Evolutionary conservation across 2,329 filamentous ascomycete genomes (phyloP).

Genomic region (Trichoderma asperellum): DNA sequence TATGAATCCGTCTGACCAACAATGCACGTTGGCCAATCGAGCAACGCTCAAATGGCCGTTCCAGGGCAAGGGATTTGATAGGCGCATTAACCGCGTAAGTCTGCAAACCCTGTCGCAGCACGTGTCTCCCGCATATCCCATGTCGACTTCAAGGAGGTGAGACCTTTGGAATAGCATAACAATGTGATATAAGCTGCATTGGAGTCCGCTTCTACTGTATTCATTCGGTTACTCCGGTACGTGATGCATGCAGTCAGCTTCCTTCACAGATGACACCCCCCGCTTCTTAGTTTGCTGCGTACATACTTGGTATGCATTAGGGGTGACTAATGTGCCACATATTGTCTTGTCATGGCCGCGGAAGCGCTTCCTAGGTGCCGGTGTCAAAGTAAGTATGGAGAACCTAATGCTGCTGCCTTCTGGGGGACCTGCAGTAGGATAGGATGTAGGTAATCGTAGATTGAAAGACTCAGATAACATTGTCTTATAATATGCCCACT

Average conservation of each 20-base stretch:
- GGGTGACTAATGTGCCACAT: no score
- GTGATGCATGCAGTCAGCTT: background rate
- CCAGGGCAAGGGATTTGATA: background rate
- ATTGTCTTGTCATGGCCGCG: background rate
- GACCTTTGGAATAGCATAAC: background rate
- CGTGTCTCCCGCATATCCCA: background rate
- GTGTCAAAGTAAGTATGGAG: background rate
- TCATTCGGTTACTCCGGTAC: background rate
- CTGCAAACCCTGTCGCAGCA: background rate
- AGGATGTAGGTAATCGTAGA: background rate
- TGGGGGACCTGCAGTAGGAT: background rate
- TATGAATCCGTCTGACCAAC: background rate
- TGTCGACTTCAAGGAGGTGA: background rate
- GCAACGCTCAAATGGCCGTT: background rate
- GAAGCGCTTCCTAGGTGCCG: background rate
- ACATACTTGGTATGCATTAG: background rate
- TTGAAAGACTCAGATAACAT: background rate
- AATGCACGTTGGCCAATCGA: background rate
- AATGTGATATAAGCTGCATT: background rate
- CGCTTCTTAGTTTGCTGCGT: background rate
- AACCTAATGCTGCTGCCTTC: background rate
- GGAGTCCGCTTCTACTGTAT: background rate
- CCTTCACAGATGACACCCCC: background rate
- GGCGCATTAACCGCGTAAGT: background rate
- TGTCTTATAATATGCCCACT: background rate